Base-by-base conservation (phyloP, 176 grass and related monocot species). In the Triticum monococcum region DNA sequence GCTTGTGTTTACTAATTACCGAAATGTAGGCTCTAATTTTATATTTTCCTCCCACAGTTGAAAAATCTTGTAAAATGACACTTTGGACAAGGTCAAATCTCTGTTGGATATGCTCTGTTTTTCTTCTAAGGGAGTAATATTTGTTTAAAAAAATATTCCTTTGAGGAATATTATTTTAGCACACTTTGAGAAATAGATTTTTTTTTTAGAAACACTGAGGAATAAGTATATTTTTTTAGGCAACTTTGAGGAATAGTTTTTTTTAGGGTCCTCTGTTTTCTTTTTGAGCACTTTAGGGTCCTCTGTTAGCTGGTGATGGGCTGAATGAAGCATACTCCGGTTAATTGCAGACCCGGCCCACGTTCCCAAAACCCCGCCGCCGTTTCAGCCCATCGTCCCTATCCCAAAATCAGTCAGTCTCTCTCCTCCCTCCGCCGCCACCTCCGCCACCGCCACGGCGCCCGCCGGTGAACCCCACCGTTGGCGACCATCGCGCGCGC, bases 401-500 rank as follows among this genome's bases (percentile, higher is more conserved):
- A 59, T 32, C 71, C 63, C 64, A 78, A 57, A 68, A 26, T 12
- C n/a, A 54, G 7, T 12, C n/a, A 54, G 7, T 61, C 50, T 23
- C 54, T 57, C 48, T 5, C 5, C 6, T 14, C 6, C 36, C 36
- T 5, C 36, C 36, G 36, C 36, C 59, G 9, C 74, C 75, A 23
- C 75, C 87, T 2, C 11, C 40, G 0, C 83, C 40, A 17, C 83
- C 24, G 22, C 88, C 71, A 81, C 75, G 81, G 89, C 84, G 56
- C 25, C 65, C 59, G 84, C 67, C 60, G 84, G 65, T 24, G 59
- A 13, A 9, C 35, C 60, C 60, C 26, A 43, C 28, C 75, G 11
- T 36, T 16, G 45, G 25, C 84, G 75, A 84, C 80, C 80, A 90
- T 90, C 85, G 84, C 80, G 56, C 75, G 85, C 16, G 17, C 16